Evolutionary conservation across 2,329 filamentous ascomycete species (phyloP), one percentile per base, ranked within the genome.

Genomic region (Botrytis sinoallii): DNA sequence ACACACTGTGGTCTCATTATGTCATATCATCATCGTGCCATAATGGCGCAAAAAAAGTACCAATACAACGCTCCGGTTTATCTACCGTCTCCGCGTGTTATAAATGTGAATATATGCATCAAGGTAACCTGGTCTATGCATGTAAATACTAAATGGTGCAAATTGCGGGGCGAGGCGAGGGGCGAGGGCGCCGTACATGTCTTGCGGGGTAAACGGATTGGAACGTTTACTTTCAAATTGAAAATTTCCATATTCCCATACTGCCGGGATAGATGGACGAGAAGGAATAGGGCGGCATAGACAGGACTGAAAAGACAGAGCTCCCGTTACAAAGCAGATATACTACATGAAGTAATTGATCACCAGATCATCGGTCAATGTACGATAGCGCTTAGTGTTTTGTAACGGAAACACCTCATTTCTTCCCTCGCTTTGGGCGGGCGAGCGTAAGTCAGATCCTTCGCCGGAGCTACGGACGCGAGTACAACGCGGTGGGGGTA

Each of bases 311-410:
- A n/a, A 52, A 10, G 22, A 16, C 29, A 16, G 16, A 35, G 59
- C 14, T 65, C n/a, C 10, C 29, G 29, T 65, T 52, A 52, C 64
- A 25, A n/a, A 38, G 16, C 44, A n/a, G 44, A 48, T 10, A 48
- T 52, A 0, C 22, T 52, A 29, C 32, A 40, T 52, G 14, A 20
- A 40, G 46, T n/a, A 40, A 40, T 67, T 63, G 46, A 67, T 67
- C 65, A 67, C 32, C 65, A 55, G 65, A 67, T 67, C 65, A n/a
- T 40, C 65, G 32, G 14, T 67, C 65, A 40, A 67, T 38, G 46
- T 52, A 67, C 5, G 65, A 25, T 32, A 44, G 44, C 65, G 65
- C 52, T 35, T 52, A 3, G 29, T 35, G 44, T 66, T 48, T 35
- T 66, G 42, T 48, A 18, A 65, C 63, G 12, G 42, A 48, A 16